These are phyloP conservation scores for Penicillium malachiteum DNA, from an alignment of 495 filamentous ascomycete genomes.

Conservation along the genomic window DNA sequence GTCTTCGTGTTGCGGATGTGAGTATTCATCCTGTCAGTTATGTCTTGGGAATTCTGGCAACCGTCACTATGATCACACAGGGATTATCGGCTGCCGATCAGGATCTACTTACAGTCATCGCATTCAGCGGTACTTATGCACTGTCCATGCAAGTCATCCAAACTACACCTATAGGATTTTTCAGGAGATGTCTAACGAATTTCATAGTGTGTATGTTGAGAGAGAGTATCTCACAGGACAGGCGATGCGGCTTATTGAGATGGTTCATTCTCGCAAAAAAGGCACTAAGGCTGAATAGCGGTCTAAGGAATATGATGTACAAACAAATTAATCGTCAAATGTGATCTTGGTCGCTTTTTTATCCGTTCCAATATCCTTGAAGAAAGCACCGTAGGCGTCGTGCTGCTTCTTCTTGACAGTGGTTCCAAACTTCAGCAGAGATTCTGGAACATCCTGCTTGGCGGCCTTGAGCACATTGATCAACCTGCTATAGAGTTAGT, in stretches of 20 bases:
- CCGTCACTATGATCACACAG: constrained; percentile 29
- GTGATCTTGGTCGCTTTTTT: constrained; percentile 90
- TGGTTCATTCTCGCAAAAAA: constrained; percentile 21
- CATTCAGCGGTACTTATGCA: constrained; percentile 52
- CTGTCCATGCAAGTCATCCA: constrained; percentile 57
- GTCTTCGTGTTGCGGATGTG: constrained; percentile 26
- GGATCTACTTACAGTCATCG: constrained; percentile 52
- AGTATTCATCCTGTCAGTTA: constrained; percentile 30
- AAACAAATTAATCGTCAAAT: constrained; percentile 65
- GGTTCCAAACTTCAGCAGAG: constrained; percentile 88
- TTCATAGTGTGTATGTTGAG: constrained; percentile 57
- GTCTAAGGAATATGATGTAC: neutral
- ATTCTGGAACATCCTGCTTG: constrained; percentile 84
- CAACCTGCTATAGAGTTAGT: constrained; percentile 46
- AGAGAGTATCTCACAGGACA: constrained; percentile 53
- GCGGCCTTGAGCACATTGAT: constrained; percentile 91
- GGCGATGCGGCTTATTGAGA: constrained; percentile 40
- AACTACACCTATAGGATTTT: neutral
- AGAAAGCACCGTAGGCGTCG: constrained; percentile 88
- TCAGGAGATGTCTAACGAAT: constrained; percentile 8
- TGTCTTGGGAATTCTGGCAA: constrained; percentile 32
- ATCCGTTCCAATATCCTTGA: constrained; percentile 72
- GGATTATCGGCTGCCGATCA: constrained; percentile 11
- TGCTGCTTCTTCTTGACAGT: constrained; percentile 98
- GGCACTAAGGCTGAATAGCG: constrained; percentile 19